Percentiles rank a stretch among this genome's conserved stretches.
These are phyloP conservation scores for Geotrichum macrosporum DNA, from an alignment of 1,139 yeast genomes.

Conservation along the genomic window DNA sequence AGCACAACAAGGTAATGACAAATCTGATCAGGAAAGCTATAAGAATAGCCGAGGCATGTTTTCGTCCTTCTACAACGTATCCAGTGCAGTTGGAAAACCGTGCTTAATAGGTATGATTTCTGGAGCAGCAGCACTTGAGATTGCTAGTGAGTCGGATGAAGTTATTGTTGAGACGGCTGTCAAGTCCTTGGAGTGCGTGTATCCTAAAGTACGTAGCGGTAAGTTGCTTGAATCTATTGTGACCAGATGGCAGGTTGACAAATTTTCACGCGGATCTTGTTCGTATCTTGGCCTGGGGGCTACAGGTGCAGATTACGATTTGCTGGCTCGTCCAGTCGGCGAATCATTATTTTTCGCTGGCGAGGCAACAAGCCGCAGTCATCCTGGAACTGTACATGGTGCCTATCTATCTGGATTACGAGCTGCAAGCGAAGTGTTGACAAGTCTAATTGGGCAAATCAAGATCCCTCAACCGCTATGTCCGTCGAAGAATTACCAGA, in stretches of 20 bases:
- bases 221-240: slow-evolving; percentile 40
- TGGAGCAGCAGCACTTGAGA: slow-evolving; percentile 40
- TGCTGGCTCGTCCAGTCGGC: slow-evolving; percentile 40
- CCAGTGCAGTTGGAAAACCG: slow-evolving; percentile 39
- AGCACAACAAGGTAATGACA: slow-evolving; percentile 22
- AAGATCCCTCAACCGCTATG: slow-evolving; percentile 41
- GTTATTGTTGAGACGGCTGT: slow-evolving; percentile 38
- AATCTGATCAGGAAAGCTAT: slow-evolving; percentile 28
- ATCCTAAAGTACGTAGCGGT: slow-evolving; percentile 28
- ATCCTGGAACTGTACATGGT: slow-evolving; percentile 46
- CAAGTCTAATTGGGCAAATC: slow-evolving; percentile 41
- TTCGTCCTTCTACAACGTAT: slow-evolving; percentile 42
- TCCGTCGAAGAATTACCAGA: slow-evolving; percentile 29
- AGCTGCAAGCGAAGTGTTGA: slow-evolving; percentile 42
- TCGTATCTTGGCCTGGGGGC: slow-evolving; percentile 44
- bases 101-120: slow-evolving; percentile 41
- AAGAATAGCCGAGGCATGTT: slow-evolving; percentile 38
- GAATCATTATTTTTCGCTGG: slow-evolving; percentile 43
- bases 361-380: slow-evolving; percentile 43
- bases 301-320: slow-evolving; percentile 43
- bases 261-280: slow-evolving; percentile 41
- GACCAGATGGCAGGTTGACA: slow-evolving; percentile 45
- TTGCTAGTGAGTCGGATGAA: slow-evolving; percentile 37
- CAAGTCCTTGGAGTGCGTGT: slow-evolving; percentile 33
- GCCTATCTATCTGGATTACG: slow-evolving; percentile 44